Percentiles rank a stretch among this genome's conserved stretches.
These are phyloP conservation scores for Aureobasidium sp. DNA, from an alignment of 2,329 filamentous ascomycete genomes.

Conservation along the genomic window DNA sequence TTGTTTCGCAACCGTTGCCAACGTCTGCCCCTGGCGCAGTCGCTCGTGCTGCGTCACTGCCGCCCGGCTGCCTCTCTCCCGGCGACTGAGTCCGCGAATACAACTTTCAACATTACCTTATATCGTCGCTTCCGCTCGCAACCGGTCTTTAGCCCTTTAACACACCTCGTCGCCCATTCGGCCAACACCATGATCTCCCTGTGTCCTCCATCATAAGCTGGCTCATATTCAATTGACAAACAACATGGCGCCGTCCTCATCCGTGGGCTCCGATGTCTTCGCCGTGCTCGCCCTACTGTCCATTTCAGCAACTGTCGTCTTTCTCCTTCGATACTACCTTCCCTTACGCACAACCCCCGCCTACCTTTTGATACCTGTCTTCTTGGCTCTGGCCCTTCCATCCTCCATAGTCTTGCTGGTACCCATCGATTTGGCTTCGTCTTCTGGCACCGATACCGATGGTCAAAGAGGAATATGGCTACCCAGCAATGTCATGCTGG, in stretches of 20 bases:
- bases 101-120: not conserved
- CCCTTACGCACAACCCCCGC: conserved; percentile 84
- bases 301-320: conserved; percentile 69
- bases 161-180: no score
- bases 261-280: conserved; percentile 75
- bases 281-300: conserved; percentile 62
- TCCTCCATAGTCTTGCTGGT: conserved; percentile 87
- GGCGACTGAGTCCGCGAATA: not conserved
- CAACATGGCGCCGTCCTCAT: conserved; percentile 44
- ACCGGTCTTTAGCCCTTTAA: not conserved
- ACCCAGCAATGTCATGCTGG: conserved; percentile 66
- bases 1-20: not conserved
- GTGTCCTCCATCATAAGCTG: not conserved
- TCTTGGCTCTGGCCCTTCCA: conserved; percentile 89
- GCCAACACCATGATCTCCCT: not conserved
- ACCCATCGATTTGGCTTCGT: conserved; percentile 91
- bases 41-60: not conserved
- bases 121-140: not conserved
- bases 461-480: conserved; percentile 76
- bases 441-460: conserved; percentile 63
- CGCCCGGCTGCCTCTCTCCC: not conserved
- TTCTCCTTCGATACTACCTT: conserved; percentile 83
- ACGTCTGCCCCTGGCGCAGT: not conserved
- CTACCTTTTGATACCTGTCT: conserved; percentile 85
- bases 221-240: not conserved